Percentiles rank a stretch among this genome's conserved stretches.
These are phyloP conservation scores for Quambalaria eucalypti DNA, from an alignment of 1,284 basidiomycete species.

Conservation along the genomic window DNA sequence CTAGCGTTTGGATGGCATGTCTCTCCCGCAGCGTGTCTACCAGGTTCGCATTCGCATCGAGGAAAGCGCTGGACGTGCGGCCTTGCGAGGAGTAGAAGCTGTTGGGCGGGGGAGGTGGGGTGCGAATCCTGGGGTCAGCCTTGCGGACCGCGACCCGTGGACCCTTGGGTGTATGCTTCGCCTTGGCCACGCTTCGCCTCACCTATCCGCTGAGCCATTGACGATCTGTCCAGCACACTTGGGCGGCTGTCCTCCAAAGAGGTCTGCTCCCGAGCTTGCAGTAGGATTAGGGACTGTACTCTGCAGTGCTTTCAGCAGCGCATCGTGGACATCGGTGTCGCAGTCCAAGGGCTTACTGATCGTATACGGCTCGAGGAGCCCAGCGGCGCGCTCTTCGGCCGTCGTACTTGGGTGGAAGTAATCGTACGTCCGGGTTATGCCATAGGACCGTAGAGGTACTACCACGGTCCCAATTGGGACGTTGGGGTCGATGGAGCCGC, in stretches of 20 bases:
- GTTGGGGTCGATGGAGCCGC: constrained; percentile 61
- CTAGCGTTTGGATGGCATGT: constrained; percentile 56
- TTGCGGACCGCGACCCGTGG: neutral
- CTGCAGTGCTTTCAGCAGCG: constrained; percentile 26
- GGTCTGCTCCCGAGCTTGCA: neutral
- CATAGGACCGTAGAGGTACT: constrained; percentile 60
- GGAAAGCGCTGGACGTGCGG: constrained; percentile 62
- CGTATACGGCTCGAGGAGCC: constrained; percentile 54
- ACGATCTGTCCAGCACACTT: constrained; percentile 21
- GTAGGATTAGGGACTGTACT: constrained; percentile 5
- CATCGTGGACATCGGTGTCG: constrained; percentile 53
- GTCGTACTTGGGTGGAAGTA: constrained; percentile 48
- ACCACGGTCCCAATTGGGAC: constrained; percentile 65
- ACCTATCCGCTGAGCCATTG: constrained; percentile 28
- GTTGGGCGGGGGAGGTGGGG: neutral
- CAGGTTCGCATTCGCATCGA: constrained; percentile 62
- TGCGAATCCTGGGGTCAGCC: neutral
- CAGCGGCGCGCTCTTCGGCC: constrained; percentile 12
- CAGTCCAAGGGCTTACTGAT: constrained; percentile 61
- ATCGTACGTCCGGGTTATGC: constrained; percentile 66
- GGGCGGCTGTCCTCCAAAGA: constrained; percentile 13
- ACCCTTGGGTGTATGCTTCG: no score
- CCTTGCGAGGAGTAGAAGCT: constrained; percentile 81
- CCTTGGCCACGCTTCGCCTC: neutral
- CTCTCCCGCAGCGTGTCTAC: constrained; percentile 54